phyloP scores from a whole-genome alignment of 1,284 basidiomycete genomes.

The Rhodotorula sp. region DNA sequence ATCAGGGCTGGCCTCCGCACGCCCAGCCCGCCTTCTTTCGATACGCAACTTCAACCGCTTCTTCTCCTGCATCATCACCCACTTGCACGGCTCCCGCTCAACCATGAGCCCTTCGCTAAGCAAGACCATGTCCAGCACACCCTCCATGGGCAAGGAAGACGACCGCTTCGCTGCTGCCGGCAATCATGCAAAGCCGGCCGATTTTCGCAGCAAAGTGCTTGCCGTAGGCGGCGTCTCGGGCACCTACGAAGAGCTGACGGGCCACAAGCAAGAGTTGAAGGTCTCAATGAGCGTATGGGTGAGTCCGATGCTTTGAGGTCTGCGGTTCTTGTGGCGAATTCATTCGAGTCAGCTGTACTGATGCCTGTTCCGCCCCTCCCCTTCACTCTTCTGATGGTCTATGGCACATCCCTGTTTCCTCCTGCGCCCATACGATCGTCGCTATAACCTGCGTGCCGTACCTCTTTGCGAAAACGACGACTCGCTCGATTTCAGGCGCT shows the following conservation, averaged over 20 bases:
- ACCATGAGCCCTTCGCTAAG: not conserved
- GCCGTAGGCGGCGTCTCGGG: slow-evolving; percentile 8
- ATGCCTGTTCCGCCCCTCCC: too few relatives aligned
- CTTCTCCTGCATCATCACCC: not conserved
- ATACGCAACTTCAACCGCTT: not conserved
- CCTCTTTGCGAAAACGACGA: too few relatives aligned
- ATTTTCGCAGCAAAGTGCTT: slow-evolving; percentile 8
- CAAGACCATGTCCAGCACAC: not conserved
- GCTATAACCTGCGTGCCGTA: too few relatives aligned
- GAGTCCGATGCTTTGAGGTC: not conserved
- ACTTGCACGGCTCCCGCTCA: not conserved
- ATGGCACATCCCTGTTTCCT: too few relatives aligned
- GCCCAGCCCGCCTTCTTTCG: not conserved
- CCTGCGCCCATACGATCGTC: too few relatives aligned
- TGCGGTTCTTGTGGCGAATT: too few relatives aligned
- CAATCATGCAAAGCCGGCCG: not conserved
- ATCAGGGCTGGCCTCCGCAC: too few relatives aligned
- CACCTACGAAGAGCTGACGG: slow-evolving; percentile 23
- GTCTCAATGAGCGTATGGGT: slow-evolving; percentile 26
- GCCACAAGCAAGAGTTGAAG: slow-evolving; percentile 16
- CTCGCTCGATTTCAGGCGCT: not conserved
- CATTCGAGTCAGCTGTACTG: too few relatives aligned
- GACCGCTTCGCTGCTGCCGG: not conserved
- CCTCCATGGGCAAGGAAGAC: not conserved
- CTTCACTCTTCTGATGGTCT: too few relatives aligned